Conservation (phyloP, 2,329 filamentous ascomycete species). For the Penicillium hordei region DNA sequence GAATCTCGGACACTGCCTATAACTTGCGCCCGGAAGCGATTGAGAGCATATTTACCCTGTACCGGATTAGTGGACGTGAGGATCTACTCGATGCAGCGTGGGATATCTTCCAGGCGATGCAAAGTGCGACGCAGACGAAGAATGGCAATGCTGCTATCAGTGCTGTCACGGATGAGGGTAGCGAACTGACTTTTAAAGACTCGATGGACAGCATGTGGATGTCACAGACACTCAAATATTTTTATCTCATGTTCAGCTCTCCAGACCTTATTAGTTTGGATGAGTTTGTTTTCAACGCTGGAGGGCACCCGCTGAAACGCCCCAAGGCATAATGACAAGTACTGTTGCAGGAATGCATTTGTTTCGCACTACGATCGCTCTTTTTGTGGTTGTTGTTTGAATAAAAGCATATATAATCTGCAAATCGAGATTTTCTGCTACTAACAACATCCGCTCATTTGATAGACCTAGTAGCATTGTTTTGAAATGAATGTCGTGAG, state of each 20-base stretch:
- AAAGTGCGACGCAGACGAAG: conserved; percentile 64
- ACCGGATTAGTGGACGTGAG: conserved; percentile 79
- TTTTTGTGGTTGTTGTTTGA: no score
- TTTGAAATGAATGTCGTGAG: no score
- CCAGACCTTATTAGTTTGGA: conserved; percentile 66
- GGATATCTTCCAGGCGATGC: conserved; percentile 76
- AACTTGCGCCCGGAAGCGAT: conserved; percentile 72
- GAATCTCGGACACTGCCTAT: conserved; percentile 17
- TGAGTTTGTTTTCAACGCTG: conserved; percentile 52
- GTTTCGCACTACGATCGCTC: background rate
- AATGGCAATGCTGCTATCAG: conserved; percentile 61
- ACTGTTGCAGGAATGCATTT: background rate
- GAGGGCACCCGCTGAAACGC: conserved; percentile 52
- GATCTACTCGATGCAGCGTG: conserved; percentile 78
- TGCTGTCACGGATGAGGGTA: conserved; percentile 22
- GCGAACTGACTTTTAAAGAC: conserved; percentile 49
- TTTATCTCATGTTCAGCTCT: conserved; percentile 75
- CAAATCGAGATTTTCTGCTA: no score
- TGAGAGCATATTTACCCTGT: conserved; percentile 85
- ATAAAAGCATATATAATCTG: no score
- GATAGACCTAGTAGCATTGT: no score
- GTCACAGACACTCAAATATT: conserved; percentile 89
- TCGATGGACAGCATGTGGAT: conserved; percentile 89
- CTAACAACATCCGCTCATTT: no score
- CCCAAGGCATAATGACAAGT: background rate